Conservation (phyloP, 257 asterid genomes). For the Anisodus tanguticus region DNA sequence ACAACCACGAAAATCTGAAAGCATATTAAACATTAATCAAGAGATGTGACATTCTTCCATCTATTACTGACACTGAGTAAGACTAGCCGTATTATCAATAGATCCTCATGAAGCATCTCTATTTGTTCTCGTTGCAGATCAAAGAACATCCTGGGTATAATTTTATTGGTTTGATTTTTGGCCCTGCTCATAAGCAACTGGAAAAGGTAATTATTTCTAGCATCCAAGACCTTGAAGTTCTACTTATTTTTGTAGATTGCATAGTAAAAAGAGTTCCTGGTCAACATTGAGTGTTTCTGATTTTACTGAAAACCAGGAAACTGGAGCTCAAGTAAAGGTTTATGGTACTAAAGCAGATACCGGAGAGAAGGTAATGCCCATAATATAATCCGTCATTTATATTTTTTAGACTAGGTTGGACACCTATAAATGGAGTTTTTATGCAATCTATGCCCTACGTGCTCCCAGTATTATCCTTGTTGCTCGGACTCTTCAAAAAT, state of each 20-base stretch:
- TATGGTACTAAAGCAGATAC: conserved; percentile 69
- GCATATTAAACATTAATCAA: conserved; percentile 24
- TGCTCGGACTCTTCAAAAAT: too few relatives aligned
- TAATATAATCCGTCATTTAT: not conserved
- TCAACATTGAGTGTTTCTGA: not conserved
- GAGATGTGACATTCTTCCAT: conserved; percentile 6
- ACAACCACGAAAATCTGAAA: conserved; percentile 8
- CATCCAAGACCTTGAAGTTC: conserved; percentile 31
- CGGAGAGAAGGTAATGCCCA: conserved; percentile 64
- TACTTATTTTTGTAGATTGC: conserved; percentile 29
- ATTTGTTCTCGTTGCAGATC: conserved; percentile 58
- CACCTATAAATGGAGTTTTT: not conserved
- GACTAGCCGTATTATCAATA: not conserved
- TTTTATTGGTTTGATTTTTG: conserved; percentile 67
- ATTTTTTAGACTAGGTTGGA: conserved; percentile 1
- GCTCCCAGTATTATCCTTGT: not conserved
- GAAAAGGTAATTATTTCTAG: conserved; percentile 66
- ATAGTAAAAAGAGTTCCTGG: not conserved
- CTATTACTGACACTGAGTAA: conserved; percentile 3
- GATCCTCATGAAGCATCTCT: conserved; percentile 33
- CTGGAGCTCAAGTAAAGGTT: conserved; percentile 88
- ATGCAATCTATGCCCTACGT: not conserved
- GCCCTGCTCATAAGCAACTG: conserved; percentile 72
- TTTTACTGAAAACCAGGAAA: conserved; percentile 64
- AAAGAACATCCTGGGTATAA: conserved; percentile 73